These are phyloP conservation scores for Immersiella caudata DNA, from an alignment of 495 filamentous ascomycete species.

Conservation along the genomic window DNA sequence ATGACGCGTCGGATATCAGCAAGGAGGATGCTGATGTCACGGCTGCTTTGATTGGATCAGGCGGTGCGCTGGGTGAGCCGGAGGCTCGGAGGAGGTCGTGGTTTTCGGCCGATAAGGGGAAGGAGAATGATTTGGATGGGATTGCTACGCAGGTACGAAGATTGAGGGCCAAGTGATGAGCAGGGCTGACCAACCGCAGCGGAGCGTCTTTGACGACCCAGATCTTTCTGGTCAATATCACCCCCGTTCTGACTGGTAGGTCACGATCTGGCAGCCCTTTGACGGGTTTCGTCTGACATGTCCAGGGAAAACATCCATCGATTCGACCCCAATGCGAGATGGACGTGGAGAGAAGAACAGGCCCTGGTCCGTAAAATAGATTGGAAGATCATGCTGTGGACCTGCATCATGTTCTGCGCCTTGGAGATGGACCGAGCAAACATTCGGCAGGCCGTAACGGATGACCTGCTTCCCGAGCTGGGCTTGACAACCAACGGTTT, in stretches of 20 bases:
- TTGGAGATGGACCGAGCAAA: slow-evolving; percentile 79
- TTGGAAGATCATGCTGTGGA: slow-evolving; percentile 52
- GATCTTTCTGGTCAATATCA: slow-evolving; percentile 54
- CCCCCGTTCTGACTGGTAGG: slow-evolving; percentile 53
- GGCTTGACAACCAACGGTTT: slow-evolving; percentile 66
- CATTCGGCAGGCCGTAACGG: slow-evolving; percentile 68
- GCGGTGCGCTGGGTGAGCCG: slow-evolving; percentile 20
- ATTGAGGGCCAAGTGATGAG: background rate
- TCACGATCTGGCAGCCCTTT: too few species aligned
- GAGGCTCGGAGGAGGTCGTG: slow-evolving; percentile 24
- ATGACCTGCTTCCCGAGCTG: slow-evolving; percentile 65
- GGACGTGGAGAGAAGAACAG: slow-evolving; percentile 71
- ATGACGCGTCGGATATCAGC: slow-evolving; percentile 30
- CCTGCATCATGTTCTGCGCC: slow-evolving; percentile 80
- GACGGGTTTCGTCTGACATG: background rate
- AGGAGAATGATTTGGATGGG: slow-evolving; percentile 23
- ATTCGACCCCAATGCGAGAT: slow-evolving; percentile 72
- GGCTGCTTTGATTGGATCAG: slow-evolving; percentile 20
- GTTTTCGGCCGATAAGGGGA: slow-evolving; percentile 20
- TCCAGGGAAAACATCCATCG: slow-evolving; percentile 59
- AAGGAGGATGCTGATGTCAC: slow-evolving; percentile 31
- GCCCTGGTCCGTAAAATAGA: slow-evolving; percentile 59
- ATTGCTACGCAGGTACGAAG: slow-evolving; percentile 27
- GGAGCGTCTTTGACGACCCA: slow-evolving; percentile 48
- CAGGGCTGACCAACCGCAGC: slow-evolving; percentile 22